A percentile compares a stretch with the other conserved stretches of the same genome.
phyloP scores from a whole-genome alignment of 495 filamentous ascomycete species.

The Articulospora tetracladia region DNA sequence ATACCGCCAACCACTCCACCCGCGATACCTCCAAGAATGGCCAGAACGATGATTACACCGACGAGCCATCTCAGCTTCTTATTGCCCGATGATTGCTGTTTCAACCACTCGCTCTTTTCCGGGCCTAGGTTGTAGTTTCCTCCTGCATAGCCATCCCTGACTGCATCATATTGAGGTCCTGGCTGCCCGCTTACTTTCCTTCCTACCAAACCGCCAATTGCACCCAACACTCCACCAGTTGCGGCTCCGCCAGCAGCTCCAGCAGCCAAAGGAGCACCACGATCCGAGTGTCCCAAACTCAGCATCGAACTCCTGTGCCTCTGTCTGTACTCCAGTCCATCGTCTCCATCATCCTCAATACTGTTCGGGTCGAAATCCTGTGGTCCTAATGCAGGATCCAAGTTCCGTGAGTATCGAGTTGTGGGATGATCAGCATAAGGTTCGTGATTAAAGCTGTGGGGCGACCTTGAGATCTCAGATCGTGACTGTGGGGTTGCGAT shows the following conservation, averaged over 20 bases:
- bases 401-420: slow-evolving; percentile 54
- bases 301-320: slow-evolving; percentile 42
- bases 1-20: slow-evolving; percentile 76
- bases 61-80: slow-evolving; percentile 73
- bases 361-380: slow-evolving; percentile 67
- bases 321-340: slow-evolving; percentile 57
- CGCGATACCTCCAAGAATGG: slow-evolving; percentile 66
- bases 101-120: slow-evolving; percentile 29
- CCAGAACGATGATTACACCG: slow-evolving; percentile 51
- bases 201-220: slow-evolving; percentile 39
- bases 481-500: slow-evolving; percentile 33
- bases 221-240: slow-evolving; percentile 50
- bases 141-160: slow-evolving; percentile 8
- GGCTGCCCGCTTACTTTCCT: slow-evolving; percentile 24
- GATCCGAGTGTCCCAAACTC: slow-evolving; percentile 39
- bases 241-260: slow-evolving; percentile 42
- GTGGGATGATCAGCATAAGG: slow-evolving; percentile 33
- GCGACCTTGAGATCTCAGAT: slow-evolving; percentile 28
- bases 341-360: slow-evolving; percentile 83
- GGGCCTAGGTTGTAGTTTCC: slow-evolving; percentile 15
- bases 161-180: slow-evolving; percentile 22
- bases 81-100: slow-evolving; percentile 51
- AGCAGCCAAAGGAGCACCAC: slow-evolving; percentile 25
- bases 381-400: slow-evolving; percentile 47
- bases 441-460: slow-evolving; percentile 29